phyloP scores from a whole-genome alignment of 2,329 filamentous ascomycete genomes.

The Helicocarpus griseus region DNA sequence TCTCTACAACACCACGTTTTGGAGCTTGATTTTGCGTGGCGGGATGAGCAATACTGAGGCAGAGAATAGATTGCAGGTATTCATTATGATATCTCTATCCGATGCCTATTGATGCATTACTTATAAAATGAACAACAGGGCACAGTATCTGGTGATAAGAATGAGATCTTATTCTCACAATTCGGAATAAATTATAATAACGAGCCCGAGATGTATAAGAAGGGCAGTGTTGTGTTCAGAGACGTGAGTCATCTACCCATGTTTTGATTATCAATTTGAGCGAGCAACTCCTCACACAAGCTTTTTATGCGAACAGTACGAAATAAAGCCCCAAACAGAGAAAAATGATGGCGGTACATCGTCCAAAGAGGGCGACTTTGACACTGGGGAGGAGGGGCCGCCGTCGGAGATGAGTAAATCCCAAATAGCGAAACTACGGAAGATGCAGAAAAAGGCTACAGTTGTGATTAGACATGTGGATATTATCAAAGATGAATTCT shows the following conservation, averaged over 20 bases:
- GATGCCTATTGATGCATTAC: conserved; percentile 9
- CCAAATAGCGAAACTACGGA: conserved; percentile 75
- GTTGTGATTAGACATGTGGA: conserved; percentile 80
- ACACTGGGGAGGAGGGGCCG: conserved; percentile 16
- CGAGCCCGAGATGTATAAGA: conserved; percentile 83
- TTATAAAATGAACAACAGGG: conserved; percentile 45
- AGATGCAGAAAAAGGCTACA: conserved; percentile 67
- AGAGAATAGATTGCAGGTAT: conserved; percentile 66
- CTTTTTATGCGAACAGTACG: conserved; percentile 48
- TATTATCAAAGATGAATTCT: conserved; percentile 93
- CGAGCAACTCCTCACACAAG: neutral
- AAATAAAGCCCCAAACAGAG: conserved; percentile 50
- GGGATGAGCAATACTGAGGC: conserved; percentile 68
- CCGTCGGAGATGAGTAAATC: conserved; percentile 58
- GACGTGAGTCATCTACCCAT: conserved; percentile 46
- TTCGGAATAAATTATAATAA: conserved; percentile 98
- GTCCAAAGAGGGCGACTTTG: conserved; percentile 38
- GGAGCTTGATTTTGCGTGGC: conserved; percentile 72
- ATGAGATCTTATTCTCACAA: conserved; percentile 82
- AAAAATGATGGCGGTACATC: conserved; percentile 33
- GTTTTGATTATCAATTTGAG: neutral
- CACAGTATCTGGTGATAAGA: conserved; percentile 77
- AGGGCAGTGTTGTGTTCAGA: conserved; percentile 82
- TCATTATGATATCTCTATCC: neutral
- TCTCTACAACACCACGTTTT: conserved; percentile 95